phyloP scores from a whole-genome alignment of 331 rosid genomes.

The Prunus yedoensis region DNA sequence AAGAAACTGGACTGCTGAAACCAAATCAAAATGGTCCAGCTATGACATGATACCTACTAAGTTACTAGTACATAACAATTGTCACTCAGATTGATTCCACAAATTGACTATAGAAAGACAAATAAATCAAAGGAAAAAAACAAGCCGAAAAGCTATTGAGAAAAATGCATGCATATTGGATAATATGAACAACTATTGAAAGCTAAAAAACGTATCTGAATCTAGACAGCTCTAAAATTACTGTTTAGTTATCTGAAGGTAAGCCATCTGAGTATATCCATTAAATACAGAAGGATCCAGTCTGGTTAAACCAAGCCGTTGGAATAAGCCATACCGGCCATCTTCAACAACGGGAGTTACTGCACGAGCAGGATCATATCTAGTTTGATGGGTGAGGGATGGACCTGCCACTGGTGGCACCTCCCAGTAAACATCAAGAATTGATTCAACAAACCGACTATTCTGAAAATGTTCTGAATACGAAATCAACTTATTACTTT shows the following conservation, averaged over 20 bases:
- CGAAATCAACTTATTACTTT: constrained; percentile 57
- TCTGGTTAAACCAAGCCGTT: constrained; percentile 68
- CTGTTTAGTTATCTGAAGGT: constrained; percentile 79
- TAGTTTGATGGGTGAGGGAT: constrained; percentile 92
- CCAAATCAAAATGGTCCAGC: not conserved
- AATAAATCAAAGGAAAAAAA: not conserved
- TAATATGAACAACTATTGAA: constrained; percentile 41
- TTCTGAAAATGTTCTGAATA: constrained; percentile 77
- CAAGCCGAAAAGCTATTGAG: not conserved
- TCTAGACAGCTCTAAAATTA: constrained; percentile 45
- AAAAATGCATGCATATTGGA: constrained; percentile 30
- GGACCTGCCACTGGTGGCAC: constrained; percentile 98
- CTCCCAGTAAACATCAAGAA: constrained; percentile 98
- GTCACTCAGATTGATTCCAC: not conserved
- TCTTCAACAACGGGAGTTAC: constrained; percentile 85
- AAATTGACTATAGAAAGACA: not conserved
- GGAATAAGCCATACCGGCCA: constrained; percentile 81
- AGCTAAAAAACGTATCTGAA: constrained; percentile 35
- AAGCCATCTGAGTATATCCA: constrained; percentile 98
- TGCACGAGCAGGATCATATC: constrained; percentile 95
- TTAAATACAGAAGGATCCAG: constrained; percentile 82
- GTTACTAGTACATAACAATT: not conserved
- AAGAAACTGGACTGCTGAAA: not conserved
- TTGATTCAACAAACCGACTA: constrained; percentile 77
- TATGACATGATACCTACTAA: not conserved